Percentiles rank a stretch among this genome's conserved stretches.
Conservation (phyloP, 495 filamentous ascomycete genomes). For the Penicillium dipodomyicola region DNA sequence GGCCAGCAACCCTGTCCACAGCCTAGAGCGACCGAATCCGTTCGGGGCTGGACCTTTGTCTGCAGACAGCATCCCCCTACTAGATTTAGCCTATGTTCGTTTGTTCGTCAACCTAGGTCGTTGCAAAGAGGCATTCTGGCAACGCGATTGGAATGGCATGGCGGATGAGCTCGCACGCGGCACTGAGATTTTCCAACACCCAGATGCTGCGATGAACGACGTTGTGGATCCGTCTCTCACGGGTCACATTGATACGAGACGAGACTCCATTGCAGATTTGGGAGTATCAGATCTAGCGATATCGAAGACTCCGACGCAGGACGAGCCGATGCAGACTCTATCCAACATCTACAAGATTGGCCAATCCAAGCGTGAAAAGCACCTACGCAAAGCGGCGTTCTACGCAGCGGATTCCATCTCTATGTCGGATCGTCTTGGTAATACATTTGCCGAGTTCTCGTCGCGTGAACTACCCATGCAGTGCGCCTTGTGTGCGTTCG, state of each 20-base stretch:
- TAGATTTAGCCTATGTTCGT: constrained; percentile 91
- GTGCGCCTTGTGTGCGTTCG: constrained; percentile 89
- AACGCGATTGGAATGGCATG: constrained; percentile 90
- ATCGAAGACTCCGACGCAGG: constrained; percentile 43
- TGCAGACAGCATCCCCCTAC: constrained; percentile 89
- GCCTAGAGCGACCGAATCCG: constrained; percentile 83
- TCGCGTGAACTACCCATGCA: constrained; percentile 90
- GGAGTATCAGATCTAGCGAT: constrained; percentile 45
- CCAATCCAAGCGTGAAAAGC: constrained; percentile 72
- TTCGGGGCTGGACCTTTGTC: constrained; percentile 85
- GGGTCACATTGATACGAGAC: constrained; percentile 25
- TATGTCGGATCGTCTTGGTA: constrained; percentile 83
- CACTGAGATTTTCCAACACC: constrained; percentile 69
- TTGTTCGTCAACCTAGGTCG: constrained; percentile 90
- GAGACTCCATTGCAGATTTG: constrained; percentile 41
- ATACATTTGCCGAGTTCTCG: constrained; percentile 81
- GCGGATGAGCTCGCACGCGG: constrained; percentile 85
- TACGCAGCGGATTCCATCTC: constrained; percentile 91
- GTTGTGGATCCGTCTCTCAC: constrained; percentile 36
- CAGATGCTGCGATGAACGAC: constrained; percentile 48
- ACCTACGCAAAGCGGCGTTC: constrained; percentile 89
- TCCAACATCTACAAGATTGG: constrained; percentile 35
- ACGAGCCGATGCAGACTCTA: constrained; percentile 35
- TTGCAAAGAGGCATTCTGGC: constrained; percentile 93
- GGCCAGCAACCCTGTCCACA: constrained; percentile 83